These are phyloP conservation scores for Microbotryum intermedium DNA, from an alignment of 1,284 basidiomycete genomes.

Conservation along the genomic window DNA sequence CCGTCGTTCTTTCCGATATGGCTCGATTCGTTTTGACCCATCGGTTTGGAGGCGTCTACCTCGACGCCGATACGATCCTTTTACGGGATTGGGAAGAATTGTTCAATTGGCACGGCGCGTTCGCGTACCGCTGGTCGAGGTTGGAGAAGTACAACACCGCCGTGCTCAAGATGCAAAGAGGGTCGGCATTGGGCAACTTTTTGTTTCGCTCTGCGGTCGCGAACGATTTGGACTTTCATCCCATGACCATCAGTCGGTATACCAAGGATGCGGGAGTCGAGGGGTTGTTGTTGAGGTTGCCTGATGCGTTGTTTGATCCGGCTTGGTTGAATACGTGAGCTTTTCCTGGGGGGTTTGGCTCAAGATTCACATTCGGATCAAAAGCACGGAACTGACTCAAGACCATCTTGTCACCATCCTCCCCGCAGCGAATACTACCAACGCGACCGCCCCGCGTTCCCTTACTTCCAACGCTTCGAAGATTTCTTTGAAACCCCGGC, in stretches of 20 bases:
- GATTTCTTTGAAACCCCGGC: conserved; percentile 72
- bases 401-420: neutral
- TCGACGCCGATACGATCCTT: conserved; percentile 78
- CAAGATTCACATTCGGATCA: neutral
- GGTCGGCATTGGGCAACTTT: conserved; percentile 68
- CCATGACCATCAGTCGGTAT: conserved; percentile 72
- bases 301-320: conserved; percentile 76
- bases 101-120: conserved; percentile 78
- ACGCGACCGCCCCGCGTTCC: conserved; percentile 69
- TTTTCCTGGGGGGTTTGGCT: too few species aligned
- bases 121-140: conserved; percentile 76
- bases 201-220: conserved; percentile 75
- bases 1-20: conserved; percentile 77
- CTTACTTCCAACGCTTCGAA: conserved; percentile 55
- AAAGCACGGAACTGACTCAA: neutral
- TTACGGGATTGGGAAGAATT: conserved; percentile 86
- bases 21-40: conserved; percentile 76
- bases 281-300: conserved; percentile 61
- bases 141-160: conserved; percentile 77
- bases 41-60: conserved; percentile 74
- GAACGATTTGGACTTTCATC: conserved; percentile 77
- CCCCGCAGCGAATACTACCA: conserved; percentile 57
- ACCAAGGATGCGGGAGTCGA: conserved; percentile 67
- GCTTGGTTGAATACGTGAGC: conserved; percentile 65
- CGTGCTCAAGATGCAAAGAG: conserved; percentile 71